phyloP scores from a whole-genome alignment of 495 filamentous ascomycete genomes.

The Oleoguttula mirabilis region DNA sequence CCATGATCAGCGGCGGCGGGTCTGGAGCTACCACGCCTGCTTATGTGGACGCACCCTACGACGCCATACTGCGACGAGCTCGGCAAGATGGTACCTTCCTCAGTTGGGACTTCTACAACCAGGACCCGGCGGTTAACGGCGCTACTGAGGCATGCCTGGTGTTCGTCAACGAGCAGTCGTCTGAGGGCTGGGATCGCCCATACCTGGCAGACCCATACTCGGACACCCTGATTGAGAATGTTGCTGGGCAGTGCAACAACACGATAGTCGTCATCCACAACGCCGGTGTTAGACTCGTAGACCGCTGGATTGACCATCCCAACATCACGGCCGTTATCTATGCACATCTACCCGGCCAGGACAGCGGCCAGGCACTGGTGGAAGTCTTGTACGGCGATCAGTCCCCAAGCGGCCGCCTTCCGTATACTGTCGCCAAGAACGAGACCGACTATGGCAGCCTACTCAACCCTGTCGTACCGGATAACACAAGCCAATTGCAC shows the following conservation, averaged over 20 bases:
- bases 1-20: slow-evolving; percentile 19
- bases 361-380: slow-evolving; percentile 19
- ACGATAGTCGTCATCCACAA: slow-evolving; percentile 25
- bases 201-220: slow-evolving; percentile 12
- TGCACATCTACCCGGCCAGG: slow-evolving; percentile 23
- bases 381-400: slow-evolving; percentile 20
- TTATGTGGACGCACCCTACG: slow-evolving; percentile 18
- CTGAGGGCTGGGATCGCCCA: slow-evolving; percentile 20
- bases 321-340: slow-evolving; percentile 26
- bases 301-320: slow-evolving; percentile 21
- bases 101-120: slow-evolving; percentile 14
- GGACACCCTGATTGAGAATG: slow-evolving; percentile 19
- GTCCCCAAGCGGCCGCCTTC: slow-evolving; percentile 17
- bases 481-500: slow-evolving; percentile 3
- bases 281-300: slow-evolving; percentile 21
- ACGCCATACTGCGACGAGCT: slow-evolving; percentile 16
- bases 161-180: slow-evolving; percentile 22
- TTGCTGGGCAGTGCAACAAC: slow-evolving; percentile 20
- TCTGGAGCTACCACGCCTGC: slow-evolving; percentile 16
- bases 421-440: slow-evolving; percentile 20
- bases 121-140: slow-evolving; percentile 7
- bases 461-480: slow-evolving; percentile 5
- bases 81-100: slow-evolving; percentile 10
- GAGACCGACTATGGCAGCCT: slow-evolving; percentile 18
- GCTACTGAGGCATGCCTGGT: slow-evolving; percentile 22